phyloP scores from a whole-genome alignment of 108 stramenopile genomes.

The Skeletonema marinoi region DNA sequence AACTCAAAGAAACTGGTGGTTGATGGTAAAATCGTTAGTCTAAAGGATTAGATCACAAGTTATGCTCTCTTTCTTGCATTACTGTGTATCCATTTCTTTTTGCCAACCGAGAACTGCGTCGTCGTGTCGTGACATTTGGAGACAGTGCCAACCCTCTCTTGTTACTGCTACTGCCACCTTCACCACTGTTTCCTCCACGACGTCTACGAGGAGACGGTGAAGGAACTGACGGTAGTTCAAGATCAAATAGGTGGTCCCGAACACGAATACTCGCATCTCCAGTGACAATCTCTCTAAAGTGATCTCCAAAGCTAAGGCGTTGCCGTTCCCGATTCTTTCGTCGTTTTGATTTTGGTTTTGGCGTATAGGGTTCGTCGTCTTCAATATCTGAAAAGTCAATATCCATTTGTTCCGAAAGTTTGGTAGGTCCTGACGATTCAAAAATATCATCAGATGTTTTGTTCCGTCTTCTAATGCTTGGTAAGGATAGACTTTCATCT shows the following conservation, averaged over 20 bases:
- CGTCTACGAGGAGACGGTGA: slow-evolving; percentile 9
- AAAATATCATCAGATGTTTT: not conserved
- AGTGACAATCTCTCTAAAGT: slow-evolving; percentile 48
- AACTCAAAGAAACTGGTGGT: slow-evolving; percentile 42
- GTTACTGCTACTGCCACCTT: not conserved
- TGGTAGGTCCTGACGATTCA: not conserved
- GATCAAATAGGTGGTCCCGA: slow-evolving; percentile 53
- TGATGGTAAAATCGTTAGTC: slow-evolving; percentile 38
- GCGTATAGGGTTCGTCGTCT: not conserved
- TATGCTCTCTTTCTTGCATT: not conserved
- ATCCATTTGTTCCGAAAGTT: not conserved
- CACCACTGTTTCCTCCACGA: not conserved
- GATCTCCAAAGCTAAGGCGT: slow-evolving; percentile 42
- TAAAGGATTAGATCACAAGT: slow-evolving; percentile 15
- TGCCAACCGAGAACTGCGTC: slow-evolving; percentile 34
- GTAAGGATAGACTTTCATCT: not conserved
- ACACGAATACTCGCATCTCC: slow-evolving; percentile 55
- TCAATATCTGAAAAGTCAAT: not conserved
- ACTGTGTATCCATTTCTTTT: slow-evolving; percentile 7
- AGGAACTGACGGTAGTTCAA: slow-evolving; percentile 43
- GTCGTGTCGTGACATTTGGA: slow-evolving; percentile 18
- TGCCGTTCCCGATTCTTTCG: slow-evolving; percentile 25
- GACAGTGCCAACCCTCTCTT: not conserved
- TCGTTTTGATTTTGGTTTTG: not conserved
- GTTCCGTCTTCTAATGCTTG: not conserved